Conservation (phyloP, 2,329 filamentous ascomycete species). For the Zymoseptoria brevis region DNA sequence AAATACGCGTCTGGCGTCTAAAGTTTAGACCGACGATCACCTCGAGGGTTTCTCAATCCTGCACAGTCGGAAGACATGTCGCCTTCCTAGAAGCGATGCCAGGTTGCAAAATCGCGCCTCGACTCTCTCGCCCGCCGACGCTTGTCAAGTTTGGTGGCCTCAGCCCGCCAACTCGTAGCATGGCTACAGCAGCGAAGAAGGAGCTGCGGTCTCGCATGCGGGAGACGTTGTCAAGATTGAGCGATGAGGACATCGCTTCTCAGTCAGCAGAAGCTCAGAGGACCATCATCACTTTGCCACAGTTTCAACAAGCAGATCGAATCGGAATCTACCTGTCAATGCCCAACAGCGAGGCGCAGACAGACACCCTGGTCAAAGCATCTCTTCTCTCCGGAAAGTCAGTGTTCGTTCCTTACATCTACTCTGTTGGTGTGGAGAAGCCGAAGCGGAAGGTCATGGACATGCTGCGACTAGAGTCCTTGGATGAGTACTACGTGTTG, state of each 20-base stretch:
- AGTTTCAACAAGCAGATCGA: conserved; percentile 65
- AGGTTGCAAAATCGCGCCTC: background rate
- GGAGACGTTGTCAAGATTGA: conserved; percentile 52
- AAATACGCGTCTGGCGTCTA: background rate
- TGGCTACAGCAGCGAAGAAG: conserved; percentile 53
- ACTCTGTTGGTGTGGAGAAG: conserved; percentile 10
- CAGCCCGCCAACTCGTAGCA: conserved; percentile 3
- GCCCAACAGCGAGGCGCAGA: conserved; percentile 80
- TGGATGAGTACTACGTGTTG: conserved; percentile 71
- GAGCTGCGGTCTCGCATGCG: conserved; percentile 66
- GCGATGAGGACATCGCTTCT: conserved; percentile 51
- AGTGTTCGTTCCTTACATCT: conserved; percentile 84
- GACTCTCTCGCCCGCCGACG: background rate
- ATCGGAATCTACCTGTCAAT: conserved; percentile 91
- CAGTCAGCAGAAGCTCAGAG: conserved; percentile 68
- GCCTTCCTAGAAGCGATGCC: conserved; percentile 1
- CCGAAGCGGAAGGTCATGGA: conserved; percentile 69
- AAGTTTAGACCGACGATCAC: background rate
- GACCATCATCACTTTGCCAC: conserved; percentile 57
- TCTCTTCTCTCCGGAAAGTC: conserved; percentile 69
- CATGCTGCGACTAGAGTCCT: conserved; percentile 71
- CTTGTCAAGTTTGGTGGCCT: background rate
- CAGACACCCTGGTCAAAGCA: conserved; percentile 70
- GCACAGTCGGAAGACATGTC: background rate
- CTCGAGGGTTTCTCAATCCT: background rate